phyloP scores from a whole-genome alignment of 176 grass and related monocot genomes.

The Rhynchospora pubera region DNA sequence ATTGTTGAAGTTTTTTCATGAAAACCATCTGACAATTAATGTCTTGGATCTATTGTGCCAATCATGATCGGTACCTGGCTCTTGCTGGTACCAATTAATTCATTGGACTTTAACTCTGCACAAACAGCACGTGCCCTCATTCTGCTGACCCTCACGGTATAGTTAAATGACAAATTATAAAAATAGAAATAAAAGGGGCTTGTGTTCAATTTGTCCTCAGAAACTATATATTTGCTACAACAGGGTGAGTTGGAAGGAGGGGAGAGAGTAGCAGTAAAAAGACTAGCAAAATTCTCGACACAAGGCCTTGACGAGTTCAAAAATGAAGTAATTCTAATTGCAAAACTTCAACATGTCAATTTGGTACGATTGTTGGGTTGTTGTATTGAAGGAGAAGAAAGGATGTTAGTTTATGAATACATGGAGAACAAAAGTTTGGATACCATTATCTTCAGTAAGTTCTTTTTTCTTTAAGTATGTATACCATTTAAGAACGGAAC shows the following conservation, averaged over 20 bases:
- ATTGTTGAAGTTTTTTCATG: background rate
- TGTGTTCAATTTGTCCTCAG: background rate
- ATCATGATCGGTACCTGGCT: background rate
- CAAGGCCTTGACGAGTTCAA: conserved; percentile 86
- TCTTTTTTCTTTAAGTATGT: background rate
- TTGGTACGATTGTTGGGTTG: conserved; percentile 71
- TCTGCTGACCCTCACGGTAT: background rate
- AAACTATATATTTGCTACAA: background rate
- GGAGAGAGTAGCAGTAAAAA: conserved; percentile 58
- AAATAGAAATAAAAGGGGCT: background rate
- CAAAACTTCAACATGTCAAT: conserved; percentile 77
- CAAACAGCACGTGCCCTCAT: too few species aligned
- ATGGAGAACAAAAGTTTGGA: conserved; percentile 88
- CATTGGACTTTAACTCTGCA: background rate
- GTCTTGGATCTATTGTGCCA: background rate
- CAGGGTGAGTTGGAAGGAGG: conserved; percentile 60
- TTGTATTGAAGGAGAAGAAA: conserved; percentile 76
- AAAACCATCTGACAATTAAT: background rate
- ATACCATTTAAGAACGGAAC: background rate
- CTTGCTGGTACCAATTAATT: background rate
- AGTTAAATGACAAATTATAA: background rate
- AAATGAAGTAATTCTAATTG: conserved; percentile 82
- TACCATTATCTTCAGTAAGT: conserved; percentile 62
- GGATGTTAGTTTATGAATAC: conserved; percentile 87
- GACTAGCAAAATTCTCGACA: conserved; percentile 54